Evolutionary conservation across 371 early-diverging fungal species (phyloP), one percentile per base, ranked within the genome.

Genomic region (Encephalitozoon intestinalis): DNA sequence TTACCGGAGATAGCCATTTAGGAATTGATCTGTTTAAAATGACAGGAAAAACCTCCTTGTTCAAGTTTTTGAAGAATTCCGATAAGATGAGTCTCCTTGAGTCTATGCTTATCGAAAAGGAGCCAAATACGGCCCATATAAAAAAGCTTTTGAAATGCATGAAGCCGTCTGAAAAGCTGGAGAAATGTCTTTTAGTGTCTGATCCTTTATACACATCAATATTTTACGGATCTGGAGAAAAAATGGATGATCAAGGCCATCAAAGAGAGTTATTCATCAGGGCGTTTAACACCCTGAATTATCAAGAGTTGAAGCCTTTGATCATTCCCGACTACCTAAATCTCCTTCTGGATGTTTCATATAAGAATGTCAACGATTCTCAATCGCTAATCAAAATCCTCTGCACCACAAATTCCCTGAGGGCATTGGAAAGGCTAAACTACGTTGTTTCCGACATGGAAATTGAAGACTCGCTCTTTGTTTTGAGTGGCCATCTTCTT

Each of bases 311-410:
- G 31, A 25, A 52, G 44, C 30, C 26, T 8, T 43, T 70, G 26
- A 70, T 70, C 23, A 26, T 11, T 3, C 34, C 4, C 0, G 30
- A 28, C 4, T 54, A 70, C 43, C 41, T 43, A 31, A 41, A 40
- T 15, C 43, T 39, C 43, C 34, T 70, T 15, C 15, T 70, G 44
- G 52, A 53, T 41, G 70, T 70, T 28, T 58, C 70, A 26, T 70
- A 70, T 43, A 70, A 70, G 44, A 70, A 70, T 58, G 31, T 70
- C 2, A 58, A 39, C 1, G 63, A 70, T 0, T 46, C 39, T 53
- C 25, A 40, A 9, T 15, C 12, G 8, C 26, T 70, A 12, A 12
- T 70, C 4, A 28, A 63, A 8, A 28, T 70, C 8, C 43, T 70
- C 9, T 51, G 31, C 5, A 58, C 51, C 41, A 8, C 23, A 11